phyloP scores from a whole-genome alignment of 169 alveolate genomes.

The Cyclospora cayetanensis region DNA sequence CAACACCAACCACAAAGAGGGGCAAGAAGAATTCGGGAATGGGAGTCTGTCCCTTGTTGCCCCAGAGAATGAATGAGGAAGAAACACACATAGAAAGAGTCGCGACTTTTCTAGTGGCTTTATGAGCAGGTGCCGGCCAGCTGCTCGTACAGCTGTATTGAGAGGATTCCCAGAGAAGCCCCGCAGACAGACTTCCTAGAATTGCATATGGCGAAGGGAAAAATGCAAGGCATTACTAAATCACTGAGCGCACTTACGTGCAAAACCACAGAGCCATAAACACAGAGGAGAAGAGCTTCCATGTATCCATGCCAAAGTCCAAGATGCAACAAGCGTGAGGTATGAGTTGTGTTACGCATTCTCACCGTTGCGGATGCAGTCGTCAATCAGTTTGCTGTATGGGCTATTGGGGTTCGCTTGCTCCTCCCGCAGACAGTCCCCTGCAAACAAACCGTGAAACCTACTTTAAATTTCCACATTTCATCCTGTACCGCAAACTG shows the following conservation, averaged over 20 bases:
- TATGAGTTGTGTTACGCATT: too few species aligned
- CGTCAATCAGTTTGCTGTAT: conserved; percentile 71
- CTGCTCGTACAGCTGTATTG: background rate
- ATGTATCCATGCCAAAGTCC: too few species aligned
- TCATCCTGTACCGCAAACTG: too few species aligned
- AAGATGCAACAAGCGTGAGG: too few species aligned
- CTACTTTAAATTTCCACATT: too few species aligned
- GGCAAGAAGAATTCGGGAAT: background rate
- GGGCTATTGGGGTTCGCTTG: conserved; percentile 75
- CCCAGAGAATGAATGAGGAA: background rate
- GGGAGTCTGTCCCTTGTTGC: background rate
- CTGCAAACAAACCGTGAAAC: conserved; percentile 8
- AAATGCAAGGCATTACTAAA: too few species aligned
- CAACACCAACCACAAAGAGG: background rate
- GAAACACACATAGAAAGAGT: background rate
- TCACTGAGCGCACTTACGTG: too few species aligned
- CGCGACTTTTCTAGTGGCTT: background rate
- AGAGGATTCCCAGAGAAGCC: background rate
- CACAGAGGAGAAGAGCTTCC: too few species aligned
- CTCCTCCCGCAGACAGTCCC: conserved; percentile 81
- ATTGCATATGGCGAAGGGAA: too few species aligned
- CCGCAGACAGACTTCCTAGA: too few species aligned
- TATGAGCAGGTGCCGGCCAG: background rate
- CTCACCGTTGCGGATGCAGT: conserved; percentile 80
- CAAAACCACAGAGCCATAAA: too few species aligned